Evolutionary conservation across 768 basidiomycete species (phyloP).

Genomic region (Hygrophorus pudorinus): DNA sequence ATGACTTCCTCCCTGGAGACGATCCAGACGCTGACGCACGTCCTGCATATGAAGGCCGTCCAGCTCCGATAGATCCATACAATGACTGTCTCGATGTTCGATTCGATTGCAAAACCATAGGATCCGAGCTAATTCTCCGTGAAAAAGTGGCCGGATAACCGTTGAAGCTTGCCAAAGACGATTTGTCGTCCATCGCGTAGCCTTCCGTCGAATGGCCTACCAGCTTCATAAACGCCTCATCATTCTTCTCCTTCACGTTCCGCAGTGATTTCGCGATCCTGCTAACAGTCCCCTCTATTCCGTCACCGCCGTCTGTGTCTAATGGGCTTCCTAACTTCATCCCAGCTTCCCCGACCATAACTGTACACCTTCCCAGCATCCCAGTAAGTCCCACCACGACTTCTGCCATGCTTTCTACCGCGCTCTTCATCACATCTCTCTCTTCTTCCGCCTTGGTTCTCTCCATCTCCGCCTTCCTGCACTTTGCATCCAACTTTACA

Average conservation of each 20-base stretch:
- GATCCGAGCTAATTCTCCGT: slow-evolving; percentile 40
- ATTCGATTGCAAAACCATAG: slow-evolving; percentile 29
- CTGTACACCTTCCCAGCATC: slow-evolving; percentile 71
- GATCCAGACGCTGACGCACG: slow-evolving; percentile 31
- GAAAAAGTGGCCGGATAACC: slow-evolving; percentile 40
- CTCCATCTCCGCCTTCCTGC: slow-evolving; percentile 64
- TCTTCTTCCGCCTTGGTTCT: slow-evolving; percentile 55
- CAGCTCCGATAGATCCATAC: slow-evolving; percentile 19
- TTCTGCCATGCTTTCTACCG: slow-evolving; percentile 55
- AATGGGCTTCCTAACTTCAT: slow-evolving; percentile 22
- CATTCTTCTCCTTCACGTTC: slow-evolving; percentile 54
- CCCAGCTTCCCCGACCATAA: slow-evolving; percentile 54
- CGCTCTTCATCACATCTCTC: slow-evolving; percentile 50
- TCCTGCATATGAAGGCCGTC: slow-evolving; percentile 12
- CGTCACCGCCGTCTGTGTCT: slow-evolving; percentile 22
- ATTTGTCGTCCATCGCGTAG: slow-evolving; percentile 33
- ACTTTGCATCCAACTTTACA: slow-evolving; percentile 59
- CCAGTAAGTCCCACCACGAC: slow-evolving; percentile 65
- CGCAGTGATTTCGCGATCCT: slow-evolving; percentile 43
- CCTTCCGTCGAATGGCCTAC: slow-evolving; percentile 58
- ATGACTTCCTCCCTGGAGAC: slow-evolving; percentile 40
- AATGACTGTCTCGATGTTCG: slow-evolving; percentile 29
- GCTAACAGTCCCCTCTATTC: slow-evolving; percentile 25
- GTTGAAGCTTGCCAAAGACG: slow-evolving; percentile 38
- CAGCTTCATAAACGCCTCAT: slow-evolving; percentile 55